Evolutionary conservation across 495 filamentous ascomycete species (phyloP), one percentile per base, ranked within the genome.

Genomic region (Neurospora tetraspora): DNA sequence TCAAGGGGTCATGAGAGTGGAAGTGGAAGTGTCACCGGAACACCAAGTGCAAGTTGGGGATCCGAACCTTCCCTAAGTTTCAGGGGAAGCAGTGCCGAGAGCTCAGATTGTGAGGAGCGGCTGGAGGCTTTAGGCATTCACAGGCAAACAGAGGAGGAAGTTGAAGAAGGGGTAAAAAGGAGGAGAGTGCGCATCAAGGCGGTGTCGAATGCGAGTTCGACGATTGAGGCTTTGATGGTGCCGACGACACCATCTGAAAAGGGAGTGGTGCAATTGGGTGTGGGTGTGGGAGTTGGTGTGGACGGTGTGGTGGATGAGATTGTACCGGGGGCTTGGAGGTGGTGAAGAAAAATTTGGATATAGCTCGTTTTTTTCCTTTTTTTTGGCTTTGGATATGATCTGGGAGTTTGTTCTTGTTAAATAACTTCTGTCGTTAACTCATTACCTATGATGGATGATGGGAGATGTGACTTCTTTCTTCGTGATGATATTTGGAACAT

Each of bases 241-340:
- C 38, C 69, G 47, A 43, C 16, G 42, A 53, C 61, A 31, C 72
- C 0, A 0, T 34, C 40, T 1, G 45, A 20, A 40, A n/a, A n/a
- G 0, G 18, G 20, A 20, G 12, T 23, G 71, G 14, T 43, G 34
- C 71, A 69, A 27, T 71, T 70, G 72, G 73, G 71, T 5, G n/a
- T n/a, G n/a, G n/a, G n/a, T n/a, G n/a, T n/a, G n/a, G n/a, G n/a
- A n/a, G n/a, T n/a, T n/a, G n/a, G n/a, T n/a, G 31, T 75, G 39
- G 73, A n/a, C 0, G 69, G 71, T 3, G 34, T 18, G 37, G 68
- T 69, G 9, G 74, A 73, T 1, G 70, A 7, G 23, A 47, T 34
- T 34, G 31, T 76, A 6, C 76, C 76, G 8, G 76, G 76, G 61
- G 69, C 71, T 39, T 77, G 76, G 74, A 71, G 69, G 42, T 77